These are phyloP conservation scores for Aureobasidium sp. DNA, from an alignment of 2,329 filamentous ascomycete species.

Conservation along the genomic window DNA sequence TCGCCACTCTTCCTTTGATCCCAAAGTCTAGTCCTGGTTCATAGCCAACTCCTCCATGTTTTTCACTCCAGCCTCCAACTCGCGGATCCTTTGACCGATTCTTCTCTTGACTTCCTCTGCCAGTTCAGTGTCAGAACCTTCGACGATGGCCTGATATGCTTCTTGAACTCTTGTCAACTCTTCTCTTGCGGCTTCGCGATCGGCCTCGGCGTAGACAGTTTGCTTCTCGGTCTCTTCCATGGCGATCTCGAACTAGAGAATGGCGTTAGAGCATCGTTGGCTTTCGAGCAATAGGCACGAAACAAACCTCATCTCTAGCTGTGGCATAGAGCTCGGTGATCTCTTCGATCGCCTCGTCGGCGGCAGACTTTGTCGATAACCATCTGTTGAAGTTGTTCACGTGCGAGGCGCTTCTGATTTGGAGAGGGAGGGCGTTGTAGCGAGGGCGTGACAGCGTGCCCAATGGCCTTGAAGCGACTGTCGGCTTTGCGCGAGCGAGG, in stretches of 20 bases:
- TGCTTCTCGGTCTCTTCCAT: slow-evolving; percentile 47
- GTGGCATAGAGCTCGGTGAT: slow-evolving; percentile 36
- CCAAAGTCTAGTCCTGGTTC: slow-evolving; percentile 40
- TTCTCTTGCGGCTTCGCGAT: slow-evolving; percentile 47
- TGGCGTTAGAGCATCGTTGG: background rate
- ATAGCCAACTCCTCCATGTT: slow-evolving; percentile 46
- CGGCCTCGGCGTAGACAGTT: slow-evolving; percentile 49
- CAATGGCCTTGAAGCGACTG: slow-evolving; percentile 11
- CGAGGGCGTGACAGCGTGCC: slow-evolving; percentile 18
- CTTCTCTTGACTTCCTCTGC: slow-evolving; percentile 46
- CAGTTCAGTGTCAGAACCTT: slow-evolving; percentile 35
- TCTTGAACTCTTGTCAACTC: slow-evolving; percentile 45
- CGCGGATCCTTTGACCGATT: slow-evolving; percentile 45
- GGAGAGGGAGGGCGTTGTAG: background rate
- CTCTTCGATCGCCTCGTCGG: slow-evolving; percentile 35
- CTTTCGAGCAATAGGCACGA: background rate
- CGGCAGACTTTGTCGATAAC: slow-evolving; percentile 26
- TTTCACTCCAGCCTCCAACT: slow-evolving; percentile 46
- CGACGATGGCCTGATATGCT: slow-evolving; percentile 39
- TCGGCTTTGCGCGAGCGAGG: slow-evolving; percentile 20
- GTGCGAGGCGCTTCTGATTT: slow-evolving; percentile 23
- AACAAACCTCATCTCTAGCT: slow-evolving; percentile 30
- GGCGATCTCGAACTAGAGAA: slow-evolving; percentile 41
- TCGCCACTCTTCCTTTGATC: background rate
- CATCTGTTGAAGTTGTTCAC: slow-evolving; percentile 22